Evolutionary conservation across 371 early-diverging fungal genomes (phyloP).

Genomic region (Circinella umbellata): DNA sequence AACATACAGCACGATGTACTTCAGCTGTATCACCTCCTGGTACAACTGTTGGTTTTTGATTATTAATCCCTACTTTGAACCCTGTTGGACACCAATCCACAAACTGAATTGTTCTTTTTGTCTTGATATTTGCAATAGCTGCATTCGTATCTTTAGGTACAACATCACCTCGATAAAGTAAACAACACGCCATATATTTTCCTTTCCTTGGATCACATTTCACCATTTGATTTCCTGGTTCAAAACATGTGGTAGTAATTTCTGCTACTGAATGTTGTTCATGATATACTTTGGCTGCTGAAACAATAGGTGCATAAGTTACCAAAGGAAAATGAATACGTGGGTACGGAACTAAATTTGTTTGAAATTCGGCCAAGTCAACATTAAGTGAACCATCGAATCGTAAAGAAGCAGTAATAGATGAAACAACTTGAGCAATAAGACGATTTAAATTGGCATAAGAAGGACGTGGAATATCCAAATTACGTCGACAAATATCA

Average conservation of each 20-base stretch:
- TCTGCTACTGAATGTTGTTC: conserved; percentile 88
- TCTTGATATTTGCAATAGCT: conserved; percentile 87
- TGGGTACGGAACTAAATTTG: conserved; percentile 96
- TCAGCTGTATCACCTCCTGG: conserved; percentile 87
- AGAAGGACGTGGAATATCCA: conserved; percentile 96
- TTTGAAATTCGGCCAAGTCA: conserved; percentile 95
- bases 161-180: conserved; percentile 93
- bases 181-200: conserved; percentile 95
- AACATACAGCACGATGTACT: conserved; percentile 91
- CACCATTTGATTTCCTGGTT: conserved; percentile 94
- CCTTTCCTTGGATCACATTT: conserved; percentile 92
- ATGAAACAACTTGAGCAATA: conserved; percentile 98
- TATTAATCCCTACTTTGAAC: conserved; percentile 84
- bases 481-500: conserved; percentile 97
- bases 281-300: conserved; percentile 88
- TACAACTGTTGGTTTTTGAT: conserved; percentile 83
- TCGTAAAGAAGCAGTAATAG: conserved; percentile 98
- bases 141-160: conserved; percentile 84
- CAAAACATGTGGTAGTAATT: conserved; percentile 91
- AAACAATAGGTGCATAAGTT: conserved; percentile 91
- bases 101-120: conserved; percentile 89
- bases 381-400: conserved; percentile 96
- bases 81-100: conserved; percentile 98
- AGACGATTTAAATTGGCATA: conserved; percentile 97
- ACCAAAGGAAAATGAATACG: conserved; percentile 95